phyloP scores from a whole-genome alignment of 805 yeast genomes.

The Kluyveromyces wickerhamii region DNA sequence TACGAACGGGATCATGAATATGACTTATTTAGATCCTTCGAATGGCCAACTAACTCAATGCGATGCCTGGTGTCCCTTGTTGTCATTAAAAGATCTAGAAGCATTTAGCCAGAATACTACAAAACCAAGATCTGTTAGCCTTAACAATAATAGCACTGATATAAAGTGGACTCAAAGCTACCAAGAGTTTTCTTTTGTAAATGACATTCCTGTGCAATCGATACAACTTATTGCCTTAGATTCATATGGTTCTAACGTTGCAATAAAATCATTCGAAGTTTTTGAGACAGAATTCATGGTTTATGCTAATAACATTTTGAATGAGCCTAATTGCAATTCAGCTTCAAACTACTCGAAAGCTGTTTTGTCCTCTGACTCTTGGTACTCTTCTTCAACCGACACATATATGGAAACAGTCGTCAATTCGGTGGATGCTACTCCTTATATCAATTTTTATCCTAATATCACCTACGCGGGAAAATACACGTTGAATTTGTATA shows the following conservation, averaged over 20 bases:
- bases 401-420: slow-evolving; percentile 27
- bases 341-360: slow-evolving; percentile 22
- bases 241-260: slow-evolving; percentile 64
- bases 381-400: slow-evolving; percentile 20
- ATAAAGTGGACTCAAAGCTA: slow-evolving; percentile 37
- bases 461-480: slow-evolving; percentile 66
- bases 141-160: slow-evolving; percentile 31
- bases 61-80: slow-evolving; percentile 85
- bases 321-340: slow-evolving; percentile 52
- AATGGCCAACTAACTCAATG: slow-evolving; percentile 54
- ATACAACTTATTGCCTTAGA: slow-evolving; percentile 56
- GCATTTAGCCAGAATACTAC: slow-evolving; percentile 23
- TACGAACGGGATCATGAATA: slow-evolving; percentile 81
- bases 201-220: slow-evolving; percentile 51
- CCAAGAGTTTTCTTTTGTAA: slow-evolving; percentile 78
- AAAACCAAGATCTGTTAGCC: slow-evolving; percentile 16
- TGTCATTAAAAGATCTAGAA: slow-evolving; percentile 32
- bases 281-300: slow-evolving; percentile 48
- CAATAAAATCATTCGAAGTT: slow-evolving; percentile 64
- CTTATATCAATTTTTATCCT: slow-evolving; percentile 48
- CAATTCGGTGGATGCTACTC: slow-evolving; percentile 28
- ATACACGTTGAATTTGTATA: slow-evolving; percentile 63
- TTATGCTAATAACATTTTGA: slow-evolving; percentile 68
- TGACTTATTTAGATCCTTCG: slow-evolving; percentile 72
- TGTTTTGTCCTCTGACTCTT: slow-evolving; percentile 18